A percentile compares a stretch with the other conserved stretches of the same genome.
Conservation (phyloP, 2,329 filamentous ascomycete genomes). For the Hypoxylon sp. region DNA sequence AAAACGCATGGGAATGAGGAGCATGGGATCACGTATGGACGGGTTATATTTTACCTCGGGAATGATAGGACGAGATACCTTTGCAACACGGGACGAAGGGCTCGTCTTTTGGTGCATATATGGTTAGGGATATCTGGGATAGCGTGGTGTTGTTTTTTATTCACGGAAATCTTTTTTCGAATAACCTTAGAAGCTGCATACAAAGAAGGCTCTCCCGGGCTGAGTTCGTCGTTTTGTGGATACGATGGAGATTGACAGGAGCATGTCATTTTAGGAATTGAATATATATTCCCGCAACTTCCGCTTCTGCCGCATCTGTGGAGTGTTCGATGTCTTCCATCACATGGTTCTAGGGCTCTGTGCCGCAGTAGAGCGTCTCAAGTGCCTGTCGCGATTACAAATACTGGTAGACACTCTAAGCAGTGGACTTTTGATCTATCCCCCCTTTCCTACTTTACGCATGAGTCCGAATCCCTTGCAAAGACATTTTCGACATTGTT, state of each 20-base stretch:
- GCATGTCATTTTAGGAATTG: slow-evolving; percentile 13
- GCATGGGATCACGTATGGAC: slow-evolving; percentile 32
- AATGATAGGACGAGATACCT: slow-evolving; percentile 35
- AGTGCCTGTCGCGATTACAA: slow-evolving; percentile 8
- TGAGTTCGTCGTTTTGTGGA: slow-evolving; percentile 10
- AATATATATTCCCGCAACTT: slow-evolving; percentile 16
- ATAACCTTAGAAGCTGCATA: slow-evolving; percentile 35
- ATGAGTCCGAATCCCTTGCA: not conserved
- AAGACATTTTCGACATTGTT: not conserved
- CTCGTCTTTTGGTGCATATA: slow-evolving; percentile 46
- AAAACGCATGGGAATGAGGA: slow-evolving; percentile 26
- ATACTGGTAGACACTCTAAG: not conserved
- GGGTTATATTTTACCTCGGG: slow-evolving; percentile 24
- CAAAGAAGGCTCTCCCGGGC: slow-evolving; percentile 39
- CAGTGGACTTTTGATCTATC: slow-evolving; percentile 4
- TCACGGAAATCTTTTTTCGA: slow-evolving; percentile 20
- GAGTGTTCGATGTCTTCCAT: slow-evolving; percentile 2
- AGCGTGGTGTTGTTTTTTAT: slow-evolving; percentile 20
- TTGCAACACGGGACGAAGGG: slow-evolving; percentile 40
- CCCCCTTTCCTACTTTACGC: not conserved
- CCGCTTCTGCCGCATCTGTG: slow-evolving; percentile 4
- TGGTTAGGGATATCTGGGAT: slow-evolving; percentile 32
- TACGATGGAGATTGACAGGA: slow-evolving; percentile 24
- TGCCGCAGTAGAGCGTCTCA: slow-evolving; percentile 9
- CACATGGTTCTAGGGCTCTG: slow-evolving; percentile 6